Percentiles rank a stretch among this genome's conserved stretches.
These are phyloP conservation scores for Baudoinia panamericana DNA, from an alignment of 495 filamentous ascomycete species.

Conservation along the genomic window DNA sequence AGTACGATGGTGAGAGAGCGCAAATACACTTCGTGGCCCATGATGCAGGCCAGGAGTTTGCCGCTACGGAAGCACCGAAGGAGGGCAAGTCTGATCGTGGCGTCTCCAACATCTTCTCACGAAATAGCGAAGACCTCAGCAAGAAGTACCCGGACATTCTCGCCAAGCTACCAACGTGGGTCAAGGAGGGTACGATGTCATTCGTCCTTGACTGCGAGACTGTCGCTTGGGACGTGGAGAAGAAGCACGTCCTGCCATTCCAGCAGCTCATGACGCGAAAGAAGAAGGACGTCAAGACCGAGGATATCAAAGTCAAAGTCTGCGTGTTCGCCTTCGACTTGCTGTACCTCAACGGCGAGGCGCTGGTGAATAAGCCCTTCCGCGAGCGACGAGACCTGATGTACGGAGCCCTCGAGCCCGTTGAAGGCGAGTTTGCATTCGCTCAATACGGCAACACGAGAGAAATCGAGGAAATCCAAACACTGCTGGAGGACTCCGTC, in stretches of 20 bases:
- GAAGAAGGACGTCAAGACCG: constrained; percentile 91
- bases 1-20: constrained; percentile 93
- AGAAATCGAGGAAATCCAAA: constrained; percentile 83
- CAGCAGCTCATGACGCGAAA: constrained; percentile 97
- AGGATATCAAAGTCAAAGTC: constrained; percentile 93
- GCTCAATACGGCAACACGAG: constrained; percentile 79
- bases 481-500: constrained; percentile 79
- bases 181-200: constrained; percentile 76
- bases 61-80: constrained; percentile 35
- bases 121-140: constrained; percentile 90
- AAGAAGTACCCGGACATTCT: constrained; percentile 97
- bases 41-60: constrained; percentile 53
- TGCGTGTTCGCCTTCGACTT: constrained; percentile 97
- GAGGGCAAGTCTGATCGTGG: constrained; percentile 48
- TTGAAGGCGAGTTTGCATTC: constrained; percentile 85
- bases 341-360: constrained; percentile 83
- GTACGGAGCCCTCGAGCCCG: constrained; percentile 53
- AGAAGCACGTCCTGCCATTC: constrained; percentile 92
- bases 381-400: constrained; percentile 72
- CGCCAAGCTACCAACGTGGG: constrained; percentile 72
- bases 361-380: constrained; percentile 74
- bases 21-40: constrained; percentile 96
- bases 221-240: constrained; percentile 85
- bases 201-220: constrained; percentile 98
- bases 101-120: constrained; percentile 81